phyloP scores from a whole-genome alignment of 2,329 filamentous ascomycete species.

The Aurifilum marmelostoma region DNA sequence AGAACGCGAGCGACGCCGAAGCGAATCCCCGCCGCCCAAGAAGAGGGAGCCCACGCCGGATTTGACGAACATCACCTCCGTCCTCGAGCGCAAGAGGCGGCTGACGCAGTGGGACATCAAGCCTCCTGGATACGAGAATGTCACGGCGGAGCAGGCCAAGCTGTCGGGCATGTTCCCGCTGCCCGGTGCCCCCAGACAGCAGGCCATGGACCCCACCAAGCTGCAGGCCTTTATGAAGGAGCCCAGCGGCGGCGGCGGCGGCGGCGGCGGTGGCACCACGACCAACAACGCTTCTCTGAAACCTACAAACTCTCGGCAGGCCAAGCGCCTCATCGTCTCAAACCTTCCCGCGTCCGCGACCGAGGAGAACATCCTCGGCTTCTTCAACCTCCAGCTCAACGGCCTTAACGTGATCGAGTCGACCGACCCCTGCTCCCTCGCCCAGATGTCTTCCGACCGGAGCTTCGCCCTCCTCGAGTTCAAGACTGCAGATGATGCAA shows the following conservation, averaged over 20 bases:
- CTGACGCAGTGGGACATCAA: conserved; percentile 99
- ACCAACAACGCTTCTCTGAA: conserved; percentile 79
- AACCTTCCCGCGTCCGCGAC: conserved; percentile 76
- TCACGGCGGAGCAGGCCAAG: conserved; percentile 98
- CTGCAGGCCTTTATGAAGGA: conserved; percentile 96
- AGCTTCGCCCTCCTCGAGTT: conserved; percentile 91
- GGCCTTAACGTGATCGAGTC: conserved; percentile 89
- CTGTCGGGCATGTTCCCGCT: conserved; percentile 98
- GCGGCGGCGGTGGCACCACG: no score
- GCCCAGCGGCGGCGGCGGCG: no score
- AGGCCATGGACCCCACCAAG: conserved; percentile 92
- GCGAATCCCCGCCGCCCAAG: conserved; percentile 79
- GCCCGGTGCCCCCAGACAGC: conserved; percentile 90
- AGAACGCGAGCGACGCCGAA: conserved; percentile 65
- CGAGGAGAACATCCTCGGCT: conserved; percentile 76
- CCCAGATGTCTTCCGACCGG: conserved; percentile 77
- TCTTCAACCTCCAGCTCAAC: conserved; percentile 97
- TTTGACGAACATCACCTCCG: conserved; percentile 79
- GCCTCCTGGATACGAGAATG: conserved; percentile 95
- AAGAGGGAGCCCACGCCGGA: conserved; percentile 96
- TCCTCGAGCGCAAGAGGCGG: conserved; percentile 85
- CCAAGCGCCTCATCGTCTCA: conserved; percentile 87
- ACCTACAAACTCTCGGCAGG: conserved; percentile 89
- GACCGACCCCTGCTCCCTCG: conserved; percentile 81
- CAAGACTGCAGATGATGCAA: conserved; percentile 83